Conservation (phyloP, 2,329 filamentous ascomycete species). For the Cladosporium sp. region DNA sequence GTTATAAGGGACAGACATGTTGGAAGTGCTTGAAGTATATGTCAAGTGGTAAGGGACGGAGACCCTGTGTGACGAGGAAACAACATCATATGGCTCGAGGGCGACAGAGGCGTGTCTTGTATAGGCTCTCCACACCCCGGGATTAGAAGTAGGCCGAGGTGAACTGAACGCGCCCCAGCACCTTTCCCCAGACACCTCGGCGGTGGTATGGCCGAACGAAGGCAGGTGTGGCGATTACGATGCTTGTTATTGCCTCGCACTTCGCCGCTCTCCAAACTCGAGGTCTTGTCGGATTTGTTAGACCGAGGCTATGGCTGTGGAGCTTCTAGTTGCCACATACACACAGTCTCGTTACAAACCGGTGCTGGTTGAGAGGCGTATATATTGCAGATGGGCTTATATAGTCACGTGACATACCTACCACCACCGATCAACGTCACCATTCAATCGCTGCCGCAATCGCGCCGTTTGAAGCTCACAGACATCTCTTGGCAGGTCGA, state of each 20-base stretch:
- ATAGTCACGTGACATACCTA: background rate
- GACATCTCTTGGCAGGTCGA: conserved; percentile 2
- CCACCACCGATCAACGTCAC: background rate
- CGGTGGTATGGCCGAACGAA: background rate
- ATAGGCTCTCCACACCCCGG: conserved; percentile 7
- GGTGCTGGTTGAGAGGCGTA: no score
- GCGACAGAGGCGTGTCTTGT: conserved; percentile 2
- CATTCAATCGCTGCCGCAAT: conserved; percentile 3
- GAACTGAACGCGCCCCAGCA: background rate
- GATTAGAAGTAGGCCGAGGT: conserved; percentile 13
- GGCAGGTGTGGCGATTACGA: background rate
- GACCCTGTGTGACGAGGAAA: conserved; percentile 6
- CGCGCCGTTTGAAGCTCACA: conserved; percentile 4
- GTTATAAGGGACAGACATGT: conserved; percentile 35
- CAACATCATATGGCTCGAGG: background rate
- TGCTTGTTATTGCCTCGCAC: background rate
- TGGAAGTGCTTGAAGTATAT: conserved; percentile 2
- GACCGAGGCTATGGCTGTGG: background rate
- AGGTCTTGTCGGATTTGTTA: no score
- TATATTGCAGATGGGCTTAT: no score
- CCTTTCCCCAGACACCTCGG: conserved; percentile 5
- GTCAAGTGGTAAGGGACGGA: background rate
- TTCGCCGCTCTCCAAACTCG: background rate
- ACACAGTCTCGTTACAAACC: background rate
- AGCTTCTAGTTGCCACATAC: no score